Evolutionary conservation across 192 early-diverging fungal genomes (phyloP).

Genomic region (Mortierella antarctica): DNA sequence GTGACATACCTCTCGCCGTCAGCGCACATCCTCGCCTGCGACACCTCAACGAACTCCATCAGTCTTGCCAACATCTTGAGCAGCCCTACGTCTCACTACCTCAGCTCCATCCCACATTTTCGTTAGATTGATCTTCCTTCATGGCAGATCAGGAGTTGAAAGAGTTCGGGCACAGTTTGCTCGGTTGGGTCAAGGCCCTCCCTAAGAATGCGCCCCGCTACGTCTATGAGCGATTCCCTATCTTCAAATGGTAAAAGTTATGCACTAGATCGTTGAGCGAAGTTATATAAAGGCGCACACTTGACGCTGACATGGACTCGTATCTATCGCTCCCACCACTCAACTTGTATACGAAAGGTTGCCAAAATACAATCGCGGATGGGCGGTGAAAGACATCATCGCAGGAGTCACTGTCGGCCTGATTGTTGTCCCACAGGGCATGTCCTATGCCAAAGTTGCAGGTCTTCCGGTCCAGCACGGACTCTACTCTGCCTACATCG

Average conservation of each 20-base stretch:
- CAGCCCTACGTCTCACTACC: not conserved
- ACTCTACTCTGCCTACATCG: constrained; percentile 78
- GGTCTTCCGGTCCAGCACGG: constrained; percentile 75
- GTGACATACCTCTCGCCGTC: too few relatives aligned
- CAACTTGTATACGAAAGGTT: constrained; percentile 15
- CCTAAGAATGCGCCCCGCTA: constrained; percentile 39
- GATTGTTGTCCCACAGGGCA: constrained; percentile 78
- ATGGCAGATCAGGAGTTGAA: constrained; percentile 49
- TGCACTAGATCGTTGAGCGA: not conserved
- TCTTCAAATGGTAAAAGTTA: constrained; percentile 46
- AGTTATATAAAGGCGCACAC: not conserved
- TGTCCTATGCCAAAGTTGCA: constrained; percentile 81
- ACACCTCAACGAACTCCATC: too few relatives aligned
- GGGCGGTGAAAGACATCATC: constrained; percentile 65
- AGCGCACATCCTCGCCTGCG: too few relatives aligned
- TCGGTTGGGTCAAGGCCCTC: constrained; percentile 35
- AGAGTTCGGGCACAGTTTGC: constrained; percentile 31
- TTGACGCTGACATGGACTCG: not conserved
- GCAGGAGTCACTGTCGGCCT: constrained; percentile 81
- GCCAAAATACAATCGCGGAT: constrained; percentile 48
- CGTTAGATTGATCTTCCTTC: not conserved
- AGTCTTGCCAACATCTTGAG: too few relatives aligned
- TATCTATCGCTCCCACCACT: not conserved
- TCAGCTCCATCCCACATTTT: not conserved
- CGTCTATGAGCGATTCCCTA: constrained; percentile 25